Conservation (phyloP, 257 asterid species). For the Ilex asprella region DNA sequence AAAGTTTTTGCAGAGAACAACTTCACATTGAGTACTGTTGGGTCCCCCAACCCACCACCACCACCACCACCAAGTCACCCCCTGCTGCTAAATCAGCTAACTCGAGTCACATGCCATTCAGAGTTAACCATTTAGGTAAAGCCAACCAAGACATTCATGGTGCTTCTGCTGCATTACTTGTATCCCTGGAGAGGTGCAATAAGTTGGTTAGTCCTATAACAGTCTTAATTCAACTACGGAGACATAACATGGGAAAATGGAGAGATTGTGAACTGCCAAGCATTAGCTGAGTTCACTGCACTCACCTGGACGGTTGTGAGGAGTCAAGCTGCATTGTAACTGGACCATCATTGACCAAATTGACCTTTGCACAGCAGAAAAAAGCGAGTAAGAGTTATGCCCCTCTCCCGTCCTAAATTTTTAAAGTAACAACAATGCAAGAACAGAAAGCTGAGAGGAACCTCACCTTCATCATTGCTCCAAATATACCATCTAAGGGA, state of each 20-base stretch:
- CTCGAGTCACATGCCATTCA: neutral
- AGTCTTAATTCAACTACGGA: neutral
- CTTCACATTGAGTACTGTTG: no score
- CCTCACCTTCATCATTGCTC: slow-evolving; percentile 90
- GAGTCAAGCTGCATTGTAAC: slow-evolving; percentile 95
- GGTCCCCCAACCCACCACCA: no score
- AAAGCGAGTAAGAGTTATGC: slow-evolving; percentile 3
- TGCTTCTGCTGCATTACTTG: neutral
- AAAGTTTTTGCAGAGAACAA: no score
- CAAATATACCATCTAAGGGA: slow-evolving; percentile 68
- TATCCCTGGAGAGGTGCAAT: neutral
- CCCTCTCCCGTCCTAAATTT: neutral
- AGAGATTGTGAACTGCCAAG: neutral
- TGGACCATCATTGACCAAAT: slow-evolving; percentile 67
- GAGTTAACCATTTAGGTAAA: no score
- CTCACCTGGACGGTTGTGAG: neutral
- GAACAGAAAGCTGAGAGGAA: slow-evolving; percentile 12
- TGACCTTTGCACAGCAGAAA: neutral
- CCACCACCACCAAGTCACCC: neutral
- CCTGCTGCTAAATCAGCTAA: neutral
- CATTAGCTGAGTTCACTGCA: neutral
- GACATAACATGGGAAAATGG: no score
- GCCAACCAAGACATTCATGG: neutral
- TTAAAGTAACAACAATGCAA: neutral
- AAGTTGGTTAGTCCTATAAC: neutral